phyloP scores from a whole-genome alignment of 768 basidiomycete genomes.

The Suillus hirtellus region DNA sequence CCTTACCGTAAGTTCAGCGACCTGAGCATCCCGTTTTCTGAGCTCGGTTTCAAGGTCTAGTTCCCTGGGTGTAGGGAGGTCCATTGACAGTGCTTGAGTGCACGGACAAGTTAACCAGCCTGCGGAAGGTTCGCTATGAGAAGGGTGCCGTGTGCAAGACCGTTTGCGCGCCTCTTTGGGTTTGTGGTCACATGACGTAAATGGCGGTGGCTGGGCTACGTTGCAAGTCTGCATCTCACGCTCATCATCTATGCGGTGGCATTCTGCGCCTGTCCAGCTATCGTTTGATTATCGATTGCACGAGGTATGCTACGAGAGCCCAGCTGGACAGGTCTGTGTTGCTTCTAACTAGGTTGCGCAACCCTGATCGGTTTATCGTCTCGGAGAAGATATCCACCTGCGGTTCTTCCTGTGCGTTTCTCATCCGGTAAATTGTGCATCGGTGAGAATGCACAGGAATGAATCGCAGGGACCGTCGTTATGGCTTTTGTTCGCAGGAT shows the following conservation, averaged over 20 bases:
- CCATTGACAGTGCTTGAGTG: slow-evolving; percentile 44
- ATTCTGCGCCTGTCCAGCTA: background rate
- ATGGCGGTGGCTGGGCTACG: slow-evolving; percentile 12
- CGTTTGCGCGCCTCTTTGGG: slow-evolving; percentile 26
- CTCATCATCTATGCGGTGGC: background rate
- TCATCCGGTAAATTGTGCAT: background rate
- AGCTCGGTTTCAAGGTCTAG: slow-evolving; percentile 79
- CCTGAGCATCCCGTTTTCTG: slow-evolving; percentile 72
- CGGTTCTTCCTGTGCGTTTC: background rate
- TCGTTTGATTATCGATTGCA: background rate
- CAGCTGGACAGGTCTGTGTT: background rate
- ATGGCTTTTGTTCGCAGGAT: background rate
- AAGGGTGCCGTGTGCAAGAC: slow-evolving; percentile 27
- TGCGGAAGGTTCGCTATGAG: slow-evolving; percentile 6
- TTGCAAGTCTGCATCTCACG: background rate
- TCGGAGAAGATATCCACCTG: background rate
- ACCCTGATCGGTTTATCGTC: background rate
- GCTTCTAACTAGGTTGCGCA: background rate
- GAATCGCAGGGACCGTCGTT: background rate
- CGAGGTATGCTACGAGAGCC: background rate
- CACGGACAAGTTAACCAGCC: slow-evolving; percentile 16
- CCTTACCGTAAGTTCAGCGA: slow-evolving; percentile 72
- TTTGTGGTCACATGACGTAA: slow-evolving; percentile 31
- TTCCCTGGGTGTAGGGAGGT: slow-evolving; percentile 72
- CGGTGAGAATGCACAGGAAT: background rate